These are phyloP conservation scores for Nannizzia gypsea DNA, from an alignment of 2,329 filamentous ascomycete species.

Conservation along the genomic window DNA sequence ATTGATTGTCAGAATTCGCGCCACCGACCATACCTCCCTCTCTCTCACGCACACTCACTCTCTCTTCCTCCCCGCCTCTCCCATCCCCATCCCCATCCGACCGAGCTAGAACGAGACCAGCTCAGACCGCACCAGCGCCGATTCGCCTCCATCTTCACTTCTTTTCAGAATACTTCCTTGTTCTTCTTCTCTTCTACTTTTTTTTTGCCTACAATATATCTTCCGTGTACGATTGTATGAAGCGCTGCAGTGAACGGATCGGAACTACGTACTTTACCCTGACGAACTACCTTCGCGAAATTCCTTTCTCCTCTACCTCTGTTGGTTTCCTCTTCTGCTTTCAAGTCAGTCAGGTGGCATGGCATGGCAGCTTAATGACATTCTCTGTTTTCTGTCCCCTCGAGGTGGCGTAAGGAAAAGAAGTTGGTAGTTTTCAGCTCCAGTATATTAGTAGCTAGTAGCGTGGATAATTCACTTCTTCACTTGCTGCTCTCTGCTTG, in stretches of 20 bases:
- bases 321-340: background rate
- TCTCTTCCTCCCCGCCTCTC: no score
- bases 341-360: no score
- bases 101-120: constrained; percentile 1
- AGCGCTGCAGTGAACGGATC: background rate
- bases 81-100: background rate
- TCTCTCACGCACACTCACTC: no score
- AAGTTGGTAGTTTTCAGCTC: background rate
- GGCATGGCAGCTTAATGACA: background rate
- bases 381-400: background rate
- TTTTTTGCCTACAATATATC: background rate
- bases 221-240: constrained; percentile 3
- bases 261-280: no score
- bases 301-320: background rate
- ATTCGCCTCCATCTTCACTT: background rate
- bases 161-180: no score
- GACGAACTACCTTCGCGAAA: background rate
- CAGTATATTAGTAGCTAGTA: constrained; percentile 2
- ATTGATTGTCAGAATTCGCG: background rate
- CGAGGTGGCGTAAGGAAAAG: background rate
- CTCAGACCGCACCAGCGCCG: background rate
- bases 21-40: background rate
- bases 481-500: background rate
- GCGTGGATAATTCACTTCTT: constrained; percentile 4
- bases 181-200: no score